Conservation (phyloP, 116 monocot genomes). For the Iris pallida region DNA sequence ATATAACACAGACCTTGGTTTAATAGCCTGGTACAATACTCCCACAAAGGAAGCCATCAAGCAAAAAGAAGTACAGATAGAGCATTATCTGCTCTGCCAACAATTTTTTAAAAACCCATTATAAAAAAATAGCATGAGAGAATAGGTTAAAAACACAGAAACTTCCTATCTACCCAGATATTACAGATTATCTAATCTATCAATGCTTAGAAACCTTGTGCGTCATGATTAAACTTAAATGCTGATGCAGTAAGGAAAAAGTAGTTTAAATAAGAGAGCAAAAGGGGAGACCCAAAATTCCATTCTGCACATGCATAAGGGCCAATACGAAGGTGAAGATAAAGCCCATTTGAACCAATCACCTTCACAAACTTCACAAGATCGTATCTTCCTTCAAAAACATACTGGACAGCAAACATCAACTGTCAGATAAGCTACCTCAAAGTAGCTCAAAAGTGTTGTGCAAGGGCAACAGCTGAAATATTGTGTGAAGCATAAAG, state of each 20-base stretch:
- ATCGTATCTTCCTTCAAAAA: conserved; percentile 95
- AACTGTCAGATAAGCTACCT: conserved; percentile 1
- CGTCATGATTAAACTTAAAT: background rate
- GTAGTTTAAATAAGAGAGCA: background rate
- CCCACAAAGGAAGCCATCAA: no score
- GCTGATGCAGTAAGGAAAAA: background rate
- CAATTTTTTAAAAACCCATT: no score
- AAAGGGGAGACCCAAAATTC: conserved; percentile 81
- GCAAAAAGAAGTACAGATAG: no score
- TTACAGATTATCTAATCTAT: no score
- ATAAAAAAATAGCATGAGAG: background rate
- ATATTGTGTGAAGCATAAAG: conserved; percentile 2
- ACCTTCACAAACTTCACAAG: conserved; percentile 83
- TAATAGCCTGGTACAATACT: no score
- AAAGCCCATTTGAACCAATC: conserved; percentile 69
- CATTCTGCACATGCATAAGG: conserved; percentile 97
- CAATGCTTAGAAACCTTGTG: no score
- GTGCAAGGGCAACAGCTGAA: conserved; percentile 1
- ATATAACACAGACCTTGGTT: no score
- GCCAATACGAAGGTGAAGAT: conserved; percentile 90
- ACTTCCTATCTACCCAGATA: background rate
- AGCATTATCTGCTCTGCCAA: no score
- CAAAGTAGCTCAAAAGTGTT: background rate
- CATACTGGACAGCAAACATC: conserved; percentile 42
- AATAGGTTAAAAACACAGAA: background rate